These are phyloP conservation scores for Ogataea nonfermentans DNA, from an alignment of 805 yeast genomes.

Conservation along the genomic window DNA sequence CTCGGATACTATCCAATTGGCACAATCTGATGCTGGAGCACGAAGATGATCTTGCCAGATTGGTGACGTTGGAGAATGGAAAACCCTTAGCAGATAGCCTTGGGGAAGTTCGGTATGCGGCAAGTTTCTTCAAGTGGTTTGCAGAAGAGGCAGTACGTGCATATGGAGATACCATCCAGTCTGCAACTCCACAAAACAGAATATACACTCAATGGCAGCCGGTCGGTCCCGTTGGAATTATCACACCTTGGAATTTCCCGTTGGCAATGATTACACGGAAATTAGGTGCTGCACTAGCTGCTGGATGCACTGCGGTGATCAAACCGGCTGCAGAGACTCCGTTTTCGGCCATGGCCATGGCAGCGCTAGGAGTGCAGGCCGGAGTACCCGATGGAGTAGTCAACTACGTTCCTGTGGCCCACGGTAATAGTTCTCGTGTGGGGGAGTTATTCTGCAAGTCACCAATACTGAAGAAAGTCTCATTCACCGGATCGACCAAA, in stretches of 20 bases:
- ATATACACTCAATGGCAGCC: conserved; percentile 66
- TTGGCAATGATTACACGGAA: conserved; percentile 75
- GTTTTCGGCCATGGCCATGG: conserved; percentile 66
- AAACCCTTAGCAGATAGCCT: conserved; percentile 67
- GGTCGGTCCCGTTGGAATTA: conserved; percentile 73
- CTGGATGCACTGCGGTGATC: conserved; percentile 75
- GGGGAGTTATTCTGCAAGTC: conserved; percentile 59
- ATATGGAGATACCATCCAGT: conserved; percentile 60
- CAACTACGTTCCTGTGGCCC: conserved; percentile 55
- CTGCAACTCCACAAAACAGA: conserved; percentile 45
- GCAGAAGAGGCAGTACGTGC: conserved; percentile 76
- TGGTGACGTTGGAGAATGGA: conserved; percentile 73
- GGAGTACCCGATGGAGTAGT: conserved; percentile 71
- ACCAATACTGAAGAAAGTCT: conserved; percentile 56
- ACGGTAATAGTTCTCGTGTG: conserved; percentile 38
- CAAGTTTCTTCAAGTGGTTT: conserved; percentile 84
- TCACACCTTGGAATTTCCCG: conserved; percentile 88
- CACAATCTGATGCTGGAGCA: conserved; percentile 53
- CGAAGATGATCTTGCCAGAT: conserved; percentile 59
- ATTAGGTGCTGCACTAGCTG: conserved; percentile 76
- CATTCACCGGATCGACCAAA: conserved; percentile 76
- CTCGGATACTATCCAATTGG: conserved; percentile 50
- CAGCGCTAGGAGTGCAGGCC: conserved; percentile 56
- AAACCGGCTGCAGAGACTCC: conserved; percentile 82
- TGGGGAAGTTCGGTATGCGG: conserved; percentile 68